These are phyloP conservation scores for Talaromyces sp. DNA, from an alignment of 2,329 filamentous ascomycete genomes.

Conservation along the genomic window DNA sequence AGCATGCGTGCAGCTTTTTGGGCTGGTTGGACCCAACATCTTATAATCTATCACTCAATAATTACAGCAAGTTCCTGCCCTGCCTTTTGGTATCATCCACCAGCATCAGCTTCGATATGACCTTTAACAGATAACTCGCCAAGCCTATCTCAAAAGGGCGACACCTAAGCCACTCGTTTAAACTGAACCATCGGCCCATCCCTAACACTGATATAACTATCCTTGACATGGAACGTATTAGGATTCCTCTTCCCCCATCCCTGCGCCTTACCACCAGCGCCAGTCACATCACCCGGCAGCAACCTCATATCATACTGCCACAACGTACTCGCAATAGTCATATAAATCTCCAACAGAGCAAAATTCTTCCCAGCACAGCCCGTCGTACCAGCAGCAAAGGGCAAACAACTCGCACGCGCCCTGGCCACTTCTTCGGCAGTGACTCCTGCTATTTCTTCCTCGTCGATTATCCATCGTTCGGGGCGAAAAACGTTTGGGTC, in stretches of 20 bases:
- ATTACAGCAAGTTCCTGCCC: background rate
- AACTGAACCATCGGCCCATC: background rate
- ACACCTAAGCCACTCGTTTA: background rate
- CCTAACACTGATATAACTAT: conserved; percentile 4
- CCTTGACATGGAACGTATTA: background rate
- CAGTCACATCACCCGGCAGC: background rate
- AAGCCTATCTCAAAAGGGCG: background rate
- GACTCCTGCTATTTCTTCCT: background rate
- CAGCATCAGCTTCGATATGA: background rate
- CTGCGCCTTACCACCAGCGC: background rate
- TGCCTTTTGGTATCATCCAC: background rate
- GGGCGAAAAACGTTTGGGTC: background rate
- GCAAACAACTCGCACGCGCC: background rate
- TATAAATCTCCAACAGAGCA: conserved; percentile 5
- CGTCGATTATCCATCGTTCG: conserved; percentile 11
- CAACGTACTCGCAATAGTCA: conserved; percentile 5
- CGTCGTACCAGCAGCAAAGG: conserved; percentile 1
- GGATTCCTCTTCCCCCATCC: conserved; percentile 4
- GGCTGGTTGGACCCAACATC: background rate
- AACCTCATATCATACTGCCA: conserved; percentile 1
- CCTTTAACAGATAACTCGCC: background rate
- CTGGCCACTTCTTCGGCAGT: conserved; percentile 1
- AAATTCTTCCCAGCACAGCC: conserved; percentile 4
- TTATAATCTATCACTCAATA: background rate
- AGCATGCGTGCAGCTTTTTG: background rate